Conservation (phyloP, 2,329 filamentous ascomycete genomes). For the Pleurostoma richardsiae region DNA sequence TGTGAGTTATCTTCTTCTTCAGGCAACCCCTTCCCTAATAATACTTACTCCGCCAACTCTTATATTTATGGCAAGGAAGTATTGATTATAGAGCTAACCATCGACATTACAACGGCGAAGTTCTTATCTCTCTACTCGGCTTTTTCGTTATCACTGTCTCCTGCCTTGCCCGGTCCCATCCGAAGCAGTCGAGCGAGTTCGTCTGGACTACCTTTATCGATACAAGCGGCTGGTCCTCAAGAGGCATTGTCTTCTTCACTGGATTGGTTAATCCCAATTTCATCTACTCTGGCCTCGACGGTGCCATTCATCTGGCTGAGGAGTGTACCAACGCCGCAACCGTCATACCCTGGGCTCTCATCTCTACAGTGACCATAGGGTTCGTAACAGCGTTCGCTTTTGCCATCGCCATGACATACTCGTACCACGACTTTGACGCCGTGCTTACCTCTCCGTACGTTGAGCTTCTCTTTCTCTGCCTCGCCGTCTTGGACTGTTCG, state of each 20-base stretch:
- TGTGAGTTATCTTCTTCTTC: slow-evolving; percentile 1
- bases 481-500: rapidly evolving
- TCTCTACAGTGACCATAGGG: slow-evolving; percentile 23
- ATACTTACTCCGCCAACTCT: too few relatives aligned
- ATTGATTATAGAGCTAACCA: neutral
- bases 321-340: slow-evolving; percentile 23
- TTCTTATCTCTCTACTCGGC: slow-evolving; percentile 17
- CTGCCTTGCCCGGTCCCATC: slow-evolving; percentile 16
- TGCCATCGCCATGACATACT: slow-evolving; percentile 19
- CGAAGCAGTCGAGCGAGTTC: slow-evolving; percentile 13
- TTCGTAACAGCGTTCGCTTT: slow-evolving; percentile 24
- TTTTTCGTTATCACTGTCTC: slow-evolving; percentile 24
- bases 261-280: slow-evolving; percentile 30
- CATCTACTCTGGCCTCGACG: slow-evolving; percentile 29
- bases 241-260: slow-evolving; percentile 28
- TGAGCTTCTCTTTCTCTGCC: neutral
- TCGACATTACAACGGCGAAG: neutral
- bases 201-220: slow-evolving; percentile 25
- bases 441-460: slow-evolving; percentile 8
- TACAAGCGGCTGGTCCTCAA: slow-evolving; percentile 18
- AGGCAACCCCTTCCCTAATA: too few relatives aligned
- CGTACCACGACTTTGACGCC: slow-evolving; percentile 11
- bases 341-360: slow-evolving; percentile 23
- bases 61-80: too few relatives aligned
- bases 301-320: slow-evolving; percentile 29